A percentile compares a stretch with the other conserved stretches of the same genome.
phyloP scores from a whole-genome alignment of 2,329 filamentous ascomycete genomes.

The Cladosporium sphaerospermum region DNA sequence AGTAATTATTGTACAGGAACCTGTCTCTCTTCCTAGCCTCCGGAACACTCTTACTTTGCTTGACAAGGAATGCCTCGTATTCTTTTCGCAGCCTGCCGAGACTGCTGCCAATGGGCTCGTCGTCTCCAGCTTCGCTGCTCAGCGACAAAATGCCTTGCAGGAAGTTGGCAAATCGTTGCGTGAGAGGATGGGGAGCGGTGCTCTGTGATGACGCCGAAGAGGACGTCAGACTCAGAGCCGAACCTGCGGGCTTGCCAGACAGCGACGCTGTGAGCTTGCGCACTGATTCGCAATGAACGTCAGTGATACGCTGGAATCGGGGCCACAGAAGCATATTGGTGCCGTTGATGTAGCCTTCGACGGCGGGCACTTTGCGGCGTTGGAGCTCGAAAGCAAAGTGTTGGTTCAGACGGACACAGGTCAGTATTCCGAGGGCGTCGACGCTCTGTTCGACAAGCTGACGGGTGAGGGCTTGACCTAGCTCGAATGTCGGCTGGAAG shows the following conservation, averaged over 20 bases:
- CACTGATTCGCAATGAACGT: conserved; percentile 83
- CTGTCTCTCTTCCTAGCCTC: conserved; percentile 77
- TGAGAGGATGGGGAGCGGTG: conserved; percentile 82
- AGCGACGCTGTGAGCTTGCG: conserved; percentile 49
- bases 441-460: conserved; percentile 68
- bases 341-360: conserved; percentile 87
- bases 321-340: conserved; percentile 97
- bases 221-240: conserved; percentile 50
- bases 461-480: conserved; percentile 72
- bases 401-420: conserved; percentile 92
- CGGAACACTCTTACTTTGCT: conserved; percentile 66
- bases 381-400: conserved; percentile 92
- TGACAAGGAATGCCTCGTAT: conserved; percentile 74
- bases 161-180: conserved; percentile 92
- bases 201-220: conserved; percentile 55
- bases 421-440: conserved; percentile 77
- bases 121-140: conserved; percentile 85
- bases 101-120: conserved; percentile 83
- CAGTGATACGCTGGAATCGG: conserved; percentile 88
- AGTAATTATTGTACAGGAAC: conserved; percentile 95
- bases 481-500: conserved; percentile 81
- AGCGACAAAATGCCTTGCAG: conserved; percentile 76
- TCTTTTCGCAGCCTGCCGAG: conserved; percentile 70
- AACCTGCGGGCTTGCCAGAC: conserved; percentile 43
- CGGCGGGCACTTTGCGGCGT: conserved; percentile 78